A percentile compares a stretch with the other conserved stretches of the same genome.
phyloP scores from a whole-genome alignment of 192 early-diverging fungal genomes.

The Chytriomyces hyalinus region DNA sequence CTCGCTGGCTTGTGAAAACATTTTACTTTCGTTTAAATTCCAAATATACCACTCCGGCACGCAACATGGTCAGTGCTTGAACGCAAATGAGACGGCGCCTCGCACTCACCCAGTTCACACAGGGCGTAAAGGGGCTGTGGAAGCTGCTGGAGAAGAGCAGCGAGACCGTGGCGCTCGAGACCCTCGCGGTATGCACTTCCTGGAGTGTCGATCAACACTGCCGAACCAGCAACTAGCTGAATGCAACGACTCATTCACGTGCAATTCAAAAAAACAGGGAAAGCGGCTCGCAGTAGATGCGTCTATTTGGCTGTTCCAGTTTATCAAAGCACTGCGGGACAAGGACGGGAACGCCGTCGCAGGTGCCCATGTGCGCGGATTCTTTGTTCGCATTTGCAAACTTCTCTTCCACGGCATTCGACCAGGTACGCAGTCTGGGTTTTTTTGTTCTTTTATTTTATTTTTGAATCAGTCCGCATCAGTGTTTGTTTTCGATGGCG shows the following conservation, averaged over 20 bases:
- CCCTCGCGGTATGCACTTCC: slow-evolving; percentile 52
- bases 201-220: background rate
- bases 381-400: slow-evolving; percentile 93
- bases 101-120: slow-evolving; percentile 36
- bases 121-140: slow-evolving; percentile 98
- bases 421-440: slow-evolving; percentile 50
- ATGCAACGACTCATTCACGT: background rate
- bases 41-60: too few relatives aligned
- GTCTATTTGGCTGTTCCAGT: slow-evolving; percentile 98
- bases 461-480: background rate
- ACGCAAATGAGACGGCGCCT: too few relatives aligned
- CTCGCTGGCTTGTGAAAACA: too few relatives aligned
- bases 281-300: slow-evolving; percentile 90
- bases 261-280: slow-evolving; percentile 34
- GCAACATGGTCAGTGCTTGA: too few relatives aligned
- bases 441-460: slow-evolving; percentile 70
- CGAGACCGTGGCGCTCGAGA: slow-evolving; percentile 79
- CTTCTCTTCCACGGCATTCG: slow-evolving; percentile 85
- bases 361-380: slow-evolving; percentile 89
- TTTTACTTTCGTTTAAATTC: too few relatives aligned
- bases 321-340: slow-evolving; percentile 92
- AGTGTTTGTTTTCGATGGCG: slow-evolving; percentile 98
- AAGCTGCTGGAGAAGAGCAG: slow-evolving; percentile 77
- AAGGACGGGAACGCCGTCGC: slow-evolving; percentile 79
- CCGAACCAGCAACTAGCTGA: background rate